Base-by-base conservation (phyloP, 768 basidiomycete genomes). In the Lyophyllum semitale region DNA sequence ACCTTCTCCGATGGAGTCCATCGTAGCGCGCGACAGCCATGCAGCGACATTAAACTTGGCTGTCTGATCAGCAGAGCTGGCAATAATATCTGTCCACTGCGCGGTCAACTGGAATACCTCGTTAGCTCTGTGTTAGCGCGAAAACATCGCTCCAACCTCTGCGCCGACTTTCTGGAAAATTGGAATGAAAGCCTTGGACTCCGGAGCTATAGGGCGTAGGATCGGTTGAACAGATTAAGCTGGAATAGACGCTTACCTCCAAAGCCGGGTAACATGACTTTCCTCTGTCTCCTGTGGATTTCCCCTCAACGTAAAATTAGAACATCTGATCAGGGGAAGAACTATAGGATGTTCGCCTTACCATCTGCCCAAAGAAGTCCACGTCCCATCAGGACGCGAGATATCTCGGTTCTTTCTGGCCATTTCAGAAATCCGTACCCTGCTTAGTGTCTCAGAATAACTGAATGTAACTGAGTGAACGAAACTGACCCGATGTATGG, bases 351-450 rank as follows among this genome's bases (percentile, higher is more conserved):
- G 23, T 11, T 11, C 9, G 41, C 41, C 67, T 46, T 66, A 77
- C 82, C 78, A 62, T 84, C 80, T 26, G 82, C 81, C 80, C 79
- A 83, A 9, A 79, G 68, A 30, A 84, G 68, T 4, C 83, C 82
- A 17, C 77, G 73, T 30, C 82, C 83, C 67, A 79, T 79, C 22
- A 81, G 58, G 27, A 83, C 70, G 2, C 79, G 71, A 30, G 78
- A 80, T 35, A 81, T 74, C 56, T 80, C 76, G 29, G 77, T 77
- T 46, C 80, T 68, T 61, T 80, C 77, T 11, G 73, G 75, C 71
- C 77, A 77, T 64, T 84, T 83, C 32, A 74, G 71, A 63, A 80
- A 83, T 13, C 74, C 73, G 61, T 84, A 84, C n/a, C 81, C 80
- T 76, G 43, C 18, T 44, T 30, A 43, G 45, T 45, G 25, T 38